phyloP scores from a whole-genome alignment of 1,139 yeast genomes.

The Scheffersomyces quercinus region DNA sequence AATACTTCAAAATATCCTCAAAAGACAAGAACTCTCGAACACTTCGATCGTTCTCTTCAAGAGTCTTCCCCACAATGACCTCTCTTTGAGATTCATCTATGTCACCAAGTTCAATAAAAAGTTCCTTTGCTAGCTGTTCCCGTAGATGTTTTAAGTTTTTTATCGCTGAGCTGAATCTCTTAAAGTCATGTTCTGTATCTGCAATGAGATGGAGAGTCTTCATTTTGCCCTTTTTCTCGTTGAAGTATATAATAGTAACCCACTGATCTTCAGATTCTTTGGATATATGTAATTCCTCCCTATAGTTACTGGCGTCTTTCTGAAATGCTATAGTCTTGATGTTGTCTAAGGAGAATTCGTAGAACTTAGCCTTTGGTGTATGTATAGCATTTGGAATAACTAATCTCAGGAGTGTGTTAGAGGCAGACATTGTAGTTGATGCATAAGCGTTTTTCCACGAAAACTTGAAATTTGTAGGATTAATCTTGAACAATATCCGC shows the following conservation, averaged over 20 bases:
- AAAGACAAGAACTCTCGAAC: constrained; percentile 50
- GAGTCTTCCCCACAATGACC: constrained; percentile 21
- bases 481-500: constrained; percentile 39
- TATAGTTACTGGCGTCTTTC: constrained; percentile 72
- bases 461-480: constrained; percentile 35
- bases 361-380: constrained; percentile 25
- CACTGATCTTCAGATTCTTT: constrained; percentile 66
- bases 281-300: constrained; percentile 80
- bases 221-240: constrained; percentile 55
- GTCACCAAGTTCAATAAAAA: constrained; percentile 30
- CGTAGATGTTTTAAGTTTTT: constrained; percentile 51
- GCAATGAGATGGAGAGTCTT: constrained; percentile 75
- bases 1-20: constrained; percentile 65
- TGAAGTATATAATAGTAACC: constrained; percentile 76
- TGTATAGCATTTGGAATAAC: constrained; percentile 34
- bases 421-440: constrained; percentile 13
- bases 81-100: constrained; percentile 25
- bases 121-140: constrained; percentile 33
- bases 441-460: constrained; percentile 43
- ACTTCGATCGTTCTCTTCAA: constrained; percentile 19
- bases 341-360: constrained; percentile 64
- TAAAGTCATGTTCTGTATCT: constrained; percentile 59
- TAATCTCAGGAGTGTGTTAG: constrained; percentile 14
- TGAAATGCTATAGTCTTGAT: constrained; percentile 69
- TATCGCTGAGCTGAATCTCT: constrained; percentile 54